These are phyloP conservation scores for Scopulariopsis brevicaulis DNA, from an alignment of 2,329 filamentous ascomycete species.

Conservation along the genomic window DNA sequence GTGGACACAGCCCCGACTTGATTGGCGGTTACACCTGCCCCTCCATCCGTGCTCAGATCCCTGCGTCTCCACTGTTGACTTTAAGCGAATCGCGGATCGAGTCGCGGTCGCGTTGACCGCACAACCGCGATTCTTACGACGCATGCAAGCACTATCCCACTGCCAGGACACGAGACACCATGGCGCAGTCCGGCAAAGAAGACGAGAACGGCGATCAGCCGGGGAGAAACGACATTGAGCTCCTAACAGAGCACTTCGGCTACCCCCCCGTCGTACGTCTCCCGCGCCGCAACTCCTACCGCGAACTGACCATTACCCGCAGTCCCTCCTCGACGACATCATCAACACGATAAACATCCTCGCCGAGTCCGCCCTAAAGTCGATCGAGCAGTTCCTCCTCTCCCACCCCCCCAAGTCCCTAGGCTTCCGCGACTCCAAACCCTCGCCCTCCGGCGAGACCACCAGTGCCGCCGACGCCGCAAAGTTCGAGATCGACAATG, in stretches of 20 bases:
- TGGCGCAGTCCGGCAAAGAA: background rate
- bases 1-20: background rate
- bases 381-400: slow-evolving; percentile 73
- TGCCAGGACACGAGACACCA: background rate
- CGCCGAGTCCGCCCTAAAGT: slow-evolving; percentile 79
- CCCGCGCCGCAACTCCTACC: background rate
- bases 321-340: slow-evolving; percentile 94
- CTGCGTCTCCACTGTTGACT: background rate
- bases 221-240: slow-evolving; percentile 39
- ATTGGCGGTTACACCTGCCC: background rate
- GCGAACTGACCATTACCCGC: slow-evolving; percentile 6
- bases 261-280: slow-evolving; percentile 77
- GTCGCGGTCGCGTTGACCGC: background rate
- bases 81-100: background rate
- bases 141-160: background rate
- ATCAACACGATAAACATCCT: slow-evolving; percentile 95
- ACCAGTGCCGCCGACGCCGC: slow-evolving; percentile 24
- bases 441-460: slow-evolving; percentile 14
- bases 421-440: slow-evolving; percentile 56
- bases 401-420: slow-evolving; percentile 62
- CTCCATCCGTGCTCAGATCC: background rate
- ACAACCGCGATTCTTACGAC: background rate
- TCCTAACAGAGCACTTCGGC: slow-evolving; percentile 91
- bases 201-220: background rate
- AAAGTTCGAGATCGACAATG: slow-evolving; percentile 70